These are phyloP conservation scores for Serendipita sp. DNA, from an alignment of 1,284 basidiomycete species.

Conservation along the genomic window DNA sequence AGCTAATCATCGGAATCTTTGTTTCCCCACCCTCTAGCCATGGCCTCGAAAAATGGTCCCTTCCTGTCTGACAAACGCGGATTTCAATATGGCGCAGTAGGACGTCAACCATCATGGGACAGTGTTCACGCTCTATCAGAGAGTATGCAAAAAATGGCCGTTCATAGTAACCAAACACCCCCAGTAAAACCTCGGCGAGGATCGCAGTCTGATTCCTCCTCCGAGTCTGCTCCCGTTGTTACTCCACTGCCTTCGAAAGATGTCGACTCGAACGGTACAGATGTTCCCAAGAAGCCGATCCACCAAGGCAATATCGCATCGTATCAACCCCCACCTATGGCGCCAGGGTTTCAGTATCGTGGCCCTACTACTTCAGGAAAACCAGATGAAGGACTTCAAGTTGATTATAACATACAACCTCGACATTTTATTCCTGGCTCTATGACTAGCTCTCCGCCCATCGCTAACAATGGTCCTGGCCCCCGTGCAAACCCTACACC, in stretches of 20 bases:
- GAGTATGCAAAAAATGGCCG: constrained; percentile 1
- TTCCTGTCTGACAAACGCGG: background rate
- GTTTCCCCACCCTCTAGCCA: background rate
- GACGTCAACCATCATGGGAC: constrained; percentile 3
- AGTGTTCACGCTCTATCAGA: background rate
- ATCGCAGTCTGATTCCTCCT: background rate
- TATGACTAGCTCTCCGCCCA: background rate
- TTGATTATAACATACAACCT: constrained; percentile 43
- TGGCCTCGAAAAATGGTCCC: background rate
- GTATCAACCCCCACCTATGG: background rate
- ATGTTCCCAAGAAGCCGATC: background rate
- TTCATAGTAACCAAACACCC: background rate
- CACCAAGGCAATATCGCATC: background rate
- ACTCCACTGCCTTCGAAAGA: constrained; percentile 1
- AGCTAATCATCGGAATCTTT: too few relatives aligned
- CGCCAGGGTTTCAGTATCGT: background rate
- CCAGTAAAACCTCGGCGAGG: background rate
- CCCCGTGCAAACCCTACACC: background rate
- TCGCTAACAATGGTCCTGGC: background rate
- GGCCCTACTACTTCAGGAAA: background rate
- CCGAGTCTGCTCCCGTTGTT: background rate
- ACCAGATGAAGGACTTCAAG: constrained; percentile 34
- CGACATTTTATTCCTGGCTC: constrained; percentile 33
- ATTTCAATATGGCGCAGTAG: background rate
- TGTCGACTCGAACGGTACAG: background rate